Conservation (phyloP, 1,284 basidiomycete species). For the Sporisorium graminicola region DNA sequence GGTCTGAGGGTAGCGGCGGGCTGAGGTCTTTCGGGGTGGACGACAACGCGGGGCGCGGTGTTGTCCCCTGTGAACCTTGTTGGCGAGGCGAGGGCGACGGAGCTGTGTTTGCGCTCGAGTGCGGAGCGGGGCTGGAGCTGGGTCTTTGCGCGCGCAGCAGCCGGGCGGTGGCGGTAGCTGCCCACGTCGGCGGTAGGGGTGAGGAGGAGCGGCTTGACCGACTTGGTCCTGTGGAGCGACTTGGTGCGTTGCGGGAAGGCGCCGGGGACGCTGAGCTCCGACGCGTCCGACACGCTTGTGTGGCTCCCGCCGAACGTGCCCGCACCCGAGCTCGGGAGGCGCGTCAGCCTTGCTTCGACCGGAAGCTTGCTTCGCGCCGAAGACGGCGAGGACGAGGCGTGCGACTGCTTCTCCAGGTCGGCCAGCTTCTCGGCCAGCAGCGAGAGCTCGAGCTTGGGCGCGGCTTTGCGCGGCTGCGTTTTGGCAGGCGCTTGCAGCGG, state of each 20-base stretch:
- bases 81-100: slow-evolving; percentile 14
- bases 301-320: slow-evolving; percentile 22
- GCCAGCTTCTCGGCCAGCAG: slow-evolving; percentile 31
- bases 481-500: neutral
- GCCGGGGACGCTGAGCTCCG: slow-evolving; percentile 8
- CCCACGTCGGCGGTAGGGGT: neutral
- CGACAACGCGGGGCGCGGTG: too few species aligned
- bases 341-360: slow-evolving; percentile 7
- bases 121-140: neutral
- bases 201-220: slow-evolving; percentile 24
- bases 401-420: slow-evolving; percentile 27
- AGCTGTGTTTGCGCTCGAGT: neutral
- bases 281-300: neutral
- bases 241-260: slow-evolving; percentile 22
- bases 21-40: slow-evolving; percentile 15
- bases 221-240: slow-evolving; percentile 5
- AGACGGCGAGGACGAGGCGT: neutral
- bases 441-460: slow-evolving; percentile 34
- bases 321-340: neutral
- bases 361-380: slow-evolving; percentile 8
- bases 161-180: slow-evolving; percentile 2
- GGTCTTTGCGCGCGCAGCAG: neutral
- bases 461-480: slow-evolving; percentile 7
- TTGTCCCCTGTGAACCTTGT: slow-evolving; percentile 10
- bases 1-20: slow-evolving; percentile 3